Evolutionary conservation across 371 early-diverging fungal species (phyloP).

Genomic region (Rhizopus microsporus): DNA sequence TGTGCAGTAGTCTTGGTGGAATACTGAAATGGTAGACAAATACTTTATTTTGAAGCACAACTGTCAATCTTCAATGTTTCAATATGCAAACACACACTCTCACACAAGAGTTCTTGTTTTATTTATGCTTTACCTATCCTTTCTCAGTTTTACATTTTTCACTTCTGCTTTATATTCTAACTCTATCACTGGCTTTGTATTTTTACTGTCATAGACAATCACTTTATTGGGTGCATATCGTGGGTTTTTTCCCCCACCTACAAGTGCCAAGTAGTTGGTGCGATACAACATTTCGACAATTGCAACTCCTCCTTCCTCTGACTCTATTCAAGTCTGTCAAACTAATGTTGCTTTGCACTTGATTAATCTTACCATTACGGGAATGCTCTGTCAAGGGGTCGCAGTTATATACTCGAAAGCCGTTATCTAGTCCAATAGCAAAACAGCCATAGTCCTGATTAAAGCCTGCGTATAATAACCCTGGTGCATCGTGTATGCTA

Average conservation of each 20-base stretch:
- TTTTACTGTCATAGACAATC: slow-evolving; percentile 85
- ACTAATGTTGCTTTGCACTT: neutral
- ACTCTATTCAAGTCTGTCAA: slow-evolving; percentile 47
- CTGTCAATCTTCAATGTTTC: slow-evolving; percentile 63
- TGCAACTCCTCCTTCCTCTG: slow-evolving; percentile 86
- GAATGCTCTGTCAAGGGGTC: slow-evolving; percentile 88
- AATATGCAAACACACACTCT: neutral
- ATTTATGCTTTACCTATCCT: slow-evolving; percentile 65
- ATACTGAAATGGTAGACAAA: slow-evolving; percentile 81
- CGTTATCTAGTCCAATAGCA: slow-evolving; percentile 86
- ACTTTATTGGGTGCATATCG: slow-evolving; percentile 91
- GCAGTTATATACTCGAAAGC: slow-evolving; percentile 92
- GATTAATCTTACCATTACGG: slow-evolving; percentile 62
- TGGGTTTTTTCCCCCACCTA: slow-evolving; percentile 92
- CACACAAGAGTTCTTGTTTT: neutral
- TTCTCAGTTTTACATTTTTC: slow-evolving; percentile 75
- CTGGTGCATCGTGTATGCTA: slow-evolving; percentile 54
- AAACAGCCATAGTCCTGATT: slow-evolving; percentile 93
- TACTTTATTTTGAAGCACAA: slow-evolving; percentile 78
- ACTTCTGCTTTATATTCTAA: slow-evolving; percentile 84
- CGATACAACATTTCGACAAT: slow-evolving; percentile 95
- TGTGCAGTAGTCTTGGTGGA: slow-evolving; percentile 72
- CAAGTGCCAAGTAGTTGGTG: slow-evolving; percentile 91
- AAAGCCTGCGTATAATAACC: slow-evolving; percentile 66
- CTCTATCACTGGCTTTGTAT: slow-evolving; percentile 71